Conservation (phyloP, 2,329 filamentous ascomycete genomes). For the Phoma sp. region DNA sequence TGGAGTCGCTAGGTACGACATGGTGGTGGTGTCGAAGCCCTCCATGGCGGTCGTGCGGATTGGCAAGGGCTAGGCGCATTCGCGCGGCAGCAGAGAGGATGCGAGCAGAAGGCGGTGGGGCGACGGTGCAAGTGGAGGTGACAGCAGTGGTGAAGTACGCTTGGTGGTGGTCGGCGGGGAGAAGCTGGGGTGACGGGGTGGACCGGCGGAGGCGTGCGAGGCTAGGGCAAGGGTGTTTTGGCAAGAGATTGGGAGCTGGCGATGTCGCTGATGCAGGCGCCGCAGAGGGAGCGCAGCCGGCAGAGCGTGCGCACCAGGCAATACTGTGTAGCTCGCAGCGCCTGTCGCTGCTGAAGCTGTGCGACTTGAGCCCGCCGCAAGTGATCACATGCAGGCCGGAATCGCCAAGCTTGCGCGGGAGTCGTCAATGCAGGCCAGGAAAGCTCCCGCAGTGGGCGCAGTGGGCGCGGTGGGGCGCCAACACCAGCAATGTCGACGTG, state of each 20-base stretch:
- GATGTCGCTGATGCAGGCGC: constrained; percentile 22
- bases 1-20: constrained; percentile 67
- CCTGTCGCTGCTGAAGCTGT: constrained; percentile 38
- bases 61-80: constrained; percentile 35
- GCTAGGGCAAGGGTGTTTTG: constrained; percentile 13
- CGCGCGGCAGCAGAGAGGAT: constrained; percentile 30
- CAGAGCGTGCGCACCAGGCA: constrained; percentile 30
- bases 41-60: constrained; percentile 51
- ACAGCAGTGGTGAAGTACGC: constrained; percentile 15
- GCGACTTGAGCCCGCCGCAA: constrained; percentile 35
- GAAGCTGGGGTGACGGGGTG: constrained; percentile 17
- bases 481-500: constrained; percentile 8
- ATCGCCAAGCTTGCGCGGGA: constrained; percentile 29
- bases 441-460: constrained; percentile 15
- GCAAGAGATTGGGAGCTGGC: constrained; percentile 8
- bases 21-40: constrained; percentile 66
- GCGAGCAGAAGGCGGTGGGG: constrained; percentile 17
- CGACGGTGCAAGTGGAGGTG: constrained; percentile 16
- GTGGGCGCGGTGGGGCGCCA: constrained; percentile 10
- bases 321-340: constrained; percentile 25
- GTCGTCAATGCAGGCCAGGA: constrained; percentile 16
- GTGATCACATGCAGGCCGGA: constrained; percentile 44
- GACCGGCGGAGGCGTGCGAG: constrained; percentile 5
- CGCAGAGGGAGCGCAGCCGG: constrained; percentile 19
- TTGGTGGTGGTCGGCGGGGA: constrained; percentile 18